These are phyloP conservation scores for Schwanniomyces pseudopolymorphus DNA, from an alignment of 805 yeast genomes.

Conservation along the genomic window DNA sequence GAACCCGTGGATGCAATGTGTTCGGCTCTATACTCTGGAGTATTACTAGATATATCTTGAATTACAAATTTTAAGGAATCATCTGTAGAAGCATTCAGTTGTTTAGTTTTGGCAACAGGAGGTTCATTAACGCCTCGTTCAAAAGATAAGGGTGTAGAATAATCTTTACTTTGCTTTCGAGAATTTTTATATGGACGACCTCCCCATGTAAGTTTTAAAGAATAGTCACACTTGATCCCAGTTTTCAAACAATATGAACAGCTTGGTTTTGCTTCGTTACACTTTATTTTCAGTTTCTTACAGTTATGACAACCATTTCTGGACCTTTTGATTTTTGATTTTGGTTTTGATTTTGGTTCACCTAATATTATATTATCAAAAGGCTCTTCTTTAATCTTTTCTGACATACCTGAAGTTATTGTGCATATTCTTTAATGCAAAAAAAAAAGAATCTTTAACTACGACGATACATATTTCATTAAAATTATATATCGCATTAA, in stretches of 20 bases:
- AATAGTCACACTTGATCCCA: constrained; percentile 56
- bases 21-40: not conserved
- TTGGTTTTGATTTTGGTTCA: not conserved
- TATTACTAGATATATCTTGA: not conserved
- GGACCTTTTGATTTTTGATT: constrained; percentile 38
- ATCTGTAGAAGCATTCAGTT: not conserved
- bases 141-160: constrained; percentile 1
- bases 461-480: not conserved
- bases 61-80: constrained; percentile 2
- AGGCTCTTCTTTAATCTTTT: not conserved
- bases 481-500: constrained; percentile 1
- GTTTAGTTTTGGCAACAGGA: not conserved
- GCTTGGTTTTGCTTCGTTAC: constrained; percentile 65
- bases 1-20: not conserved
- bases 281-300: constrained; percentile 61
- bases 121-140: not conserved
- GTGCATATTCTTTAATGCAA: not conserved
- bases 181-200: constrained; percentile 61
- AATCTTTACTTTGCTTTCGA: constrained; percentile 24
- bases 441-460: not conserved
- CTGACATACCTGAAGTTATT: not conserved
- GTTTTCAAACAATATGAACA: constrained; percentile 58
- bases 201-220: constrained; percentile 68
- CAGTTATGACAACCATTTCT: constrained; percentile 64
- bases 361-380: not conserved